A percentile compares a stretch with the other conserved stretches of the same genome.
Evolutionary conservation across 208 protist species (phyloP).

Genomic region (Leptomonas pyrrhocoris): DNA sequence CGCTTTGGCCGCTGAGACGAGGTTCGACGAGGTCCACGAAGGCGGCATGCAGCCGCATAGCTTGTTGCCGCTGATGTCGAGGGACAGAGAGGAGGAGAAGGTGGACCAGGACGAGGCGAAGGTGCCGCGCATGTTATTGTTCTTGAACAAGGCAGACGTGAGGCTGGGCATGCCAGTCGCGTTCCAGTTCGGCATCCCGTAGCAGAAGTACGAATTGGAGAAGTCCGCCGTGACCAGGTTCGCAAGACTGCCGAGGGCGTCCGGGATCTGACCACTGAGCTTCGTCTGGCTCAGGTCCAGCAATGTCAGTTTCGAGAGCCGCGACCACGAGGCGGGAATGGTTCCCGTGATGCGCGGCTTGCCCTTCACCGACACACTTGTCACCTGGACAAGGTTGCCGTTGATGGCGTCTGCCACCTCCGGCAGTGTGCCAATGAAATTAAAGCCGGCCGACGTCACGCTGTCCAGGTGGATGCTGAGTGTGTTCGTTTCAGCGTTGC

Average conservation of each 20-base stretch:
- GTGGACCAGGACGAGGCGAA: slow-evolving; percentile 29
- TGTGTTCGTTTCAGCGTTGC: slow-evolving; percentile 1
- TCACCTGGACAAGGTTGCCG: slow-evolving; percentile 15
- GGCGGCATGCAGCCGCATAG: slow-evolving; percentile 30
- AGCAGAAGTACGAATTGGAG: slow-evolving; percentile 28
- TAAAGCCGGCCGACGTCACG: slow-evolving; percentile 24
- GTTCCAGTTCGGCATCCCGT: slow-evolving; percentile 33
- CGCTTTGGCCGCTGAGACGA: slow-evolving; percentile 18
- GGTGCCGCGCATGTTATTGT: slow-evolving; percentile 33
- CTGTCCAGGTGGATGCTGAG: slow-evolving; percentile 26
- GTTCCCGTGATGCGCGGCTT: slow-evolving; percentile 27
- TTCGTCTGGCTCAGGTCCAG: slow-evolving; percentile 25
- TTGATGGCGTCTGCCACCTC: slow-evolving; percentile 10
- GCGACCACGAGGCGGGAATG: slow-evolving; percentile 24
- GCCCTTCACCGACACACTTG: slow-evolving; percentile 17
- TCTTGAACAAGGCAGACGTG: slow-evolving; percentile 8
- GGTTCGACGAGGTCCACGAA: slow-evolving; percentile 16
- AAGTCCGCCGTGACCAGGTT: slow-evolving; percentile 17
- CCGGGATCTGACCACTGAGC: slow-evolving; percentile 17
- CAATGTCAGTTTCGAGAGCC: slow-evolving; percentile 3
- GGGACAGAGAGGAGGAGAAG: slow-evolving; percentile 14
- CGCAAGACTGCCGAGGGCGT: background rate
- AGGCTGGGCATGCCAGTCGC: slow-evolving; percentile 20
- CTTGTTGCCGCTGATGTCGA: slow-evolving; percentile 29
- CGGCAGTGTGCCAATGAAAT: slow-evolving; percentile 30